phyloP scores from a whole-genome alignment of 805 yeast genomes.

The Saccharomyces jurei region DNA sequence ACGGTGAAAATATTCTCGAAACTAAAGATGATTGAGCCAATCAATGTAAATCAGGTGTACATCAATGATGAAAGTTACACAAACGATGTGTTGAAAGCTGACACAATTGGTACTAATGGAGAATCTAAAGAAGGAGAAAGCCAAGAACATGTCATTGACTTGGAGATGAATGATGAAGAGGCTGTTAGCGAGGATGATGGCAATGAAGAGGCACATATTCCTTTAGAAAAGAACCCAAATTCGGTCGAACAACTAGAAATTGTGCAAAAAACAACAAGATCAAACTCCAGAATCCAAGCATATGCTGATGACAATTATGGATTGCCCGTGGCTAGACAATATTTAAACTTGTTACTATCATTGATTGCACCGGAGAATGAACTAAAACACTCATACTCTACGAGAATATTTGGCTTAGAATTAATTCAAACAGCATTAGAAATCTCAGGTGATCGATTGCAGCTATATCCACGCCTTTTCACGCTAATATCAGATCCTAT shows the following conservation, averaged over 20 bases:
- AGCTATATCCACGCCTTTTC: constrained; percentile 56
- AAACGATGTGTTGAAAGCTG: constrained; percentile 47
- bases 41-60: constrained; percentile 30
- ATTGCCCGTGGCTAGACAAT: constrained; percentile 66
- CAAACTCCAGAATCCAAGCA: background rate
- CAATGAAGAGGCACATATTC: constrained; percentile 1
- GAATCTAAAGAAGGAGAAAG: constrained; percentile 21
- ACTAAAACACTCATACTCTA: constrained; percentile 76
- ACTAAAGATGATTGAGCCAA: constrained; percentile 46
- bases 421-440: constrained; percentile 75
- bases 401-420: constrained; percentile 74
- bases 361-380: constrained; percentile 77
- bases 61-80: constrained; percentile 43
- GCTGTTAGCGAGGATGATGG: constrained; percentile 1
- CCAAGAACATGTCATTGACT: constrained; percentile 17
- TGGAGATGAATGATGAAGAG: constrained; percentile 1
- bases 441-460: constrained; percentile 58
- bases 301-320: constrained; percentile 46
- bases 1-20: constrained; percentile 59
- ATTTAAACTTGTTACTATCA: constrained; percentile 65
- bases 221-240: background rate
- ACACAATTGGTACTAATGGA: constrained; percentile 45
- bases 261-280: constrained; percentile 2
- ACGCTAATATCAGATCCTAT: constrained; percentile 67
- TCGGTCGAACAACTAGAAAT: background rate